phyloP scores from a whole-genome alignment of 2,329 filamentous ascomycete genomes.

The Triangularia setosa region DNA sequence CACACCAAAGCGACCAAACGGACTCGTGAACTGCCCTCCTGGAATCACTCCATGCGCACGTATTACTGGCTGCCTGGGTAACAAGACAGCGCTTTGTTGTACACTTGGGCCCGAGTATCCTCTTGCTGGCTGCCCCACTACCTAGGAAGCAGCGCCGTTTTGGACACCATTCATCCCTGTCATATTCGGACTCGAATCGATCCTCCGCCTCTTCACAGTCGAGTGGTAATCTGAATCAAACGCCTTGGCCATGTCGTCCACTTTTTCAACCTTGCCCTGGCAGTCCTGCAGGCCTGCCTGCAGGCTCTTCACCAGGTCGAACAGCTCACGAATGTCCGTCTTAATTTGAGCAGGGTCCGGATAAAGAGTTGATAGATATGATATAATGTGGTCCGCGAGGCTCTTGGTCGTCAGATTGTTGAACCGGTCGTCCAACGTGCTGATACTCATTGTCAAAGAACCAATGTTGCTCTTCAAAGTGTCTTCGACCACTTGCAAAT shows the following conservation, averaged over 20 bases:
- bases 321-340: conserved; percentile 15
- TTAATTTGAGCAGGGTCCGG: conserved; percentile 20
- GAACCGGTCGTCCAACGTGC: conserved; percentile 42
- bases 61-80: neutral
- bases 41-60: neutral
- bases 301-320: neutral
- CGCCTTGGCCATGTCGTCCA: neutral
- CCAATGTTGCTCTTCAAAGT: neutral
- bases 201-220: conserved; percentile 5
- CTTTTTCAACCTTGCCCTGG: conserved; percentile 8
- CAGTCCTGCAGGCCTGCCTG: conserved; percentile 7
- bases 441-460: neutral
- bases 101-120: neutral
- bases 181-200: conserved; percentile 6
- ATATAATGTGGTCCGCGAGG: conserved; percentile 39
- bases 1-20: neutral
- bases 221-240: neutral
- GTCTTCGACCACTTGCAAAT: neutral
- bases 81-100: neutral
- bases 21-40: neutral
- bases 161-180: neutral
- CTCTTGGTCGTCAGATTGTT: conserved; percentile 45
- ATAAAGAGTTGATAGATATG: conserved; percentile 33
- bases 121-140: neutral
- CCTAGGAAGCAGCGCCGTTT: neutral